Conservation (phyloP, 768 basidiomycete genomes). For the Thelephora aurantiotincta region DNA sequence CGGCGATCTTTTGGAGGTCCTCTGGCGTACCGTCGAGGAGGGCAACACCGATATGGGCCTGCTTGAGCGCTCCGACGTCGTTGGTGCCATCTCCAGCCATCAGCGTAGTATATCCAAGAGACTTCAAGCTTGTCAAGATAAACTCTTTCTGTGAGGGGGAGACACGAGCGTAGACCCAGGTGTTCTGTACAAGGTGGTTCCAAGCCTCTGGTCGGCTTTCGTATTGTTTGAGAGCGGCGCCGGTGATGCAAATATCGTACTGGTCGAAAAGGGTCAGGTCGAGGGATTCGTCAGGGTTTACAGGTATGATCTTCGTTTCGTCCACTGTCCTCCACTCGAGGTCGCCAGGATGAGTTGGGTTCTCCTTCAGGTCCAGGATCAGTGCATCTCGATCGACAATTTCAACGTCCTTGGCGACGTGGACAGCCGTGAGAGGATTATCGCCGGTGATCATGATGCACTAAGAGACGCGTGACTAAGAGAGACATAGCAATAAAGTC, state of each 20-base stretch:
- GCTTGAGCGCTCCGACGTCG: conserved; percentile 96
- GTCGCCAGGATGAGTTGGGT: conserved; percentile 54
- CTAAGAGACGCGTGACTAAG: conserved; percentile 25
- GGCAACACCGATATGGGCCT: conserved; percentile 94
- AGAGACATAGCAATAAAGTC: conserved; percentile 4
- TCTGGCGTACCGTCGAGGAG: conserved; percentile 83
- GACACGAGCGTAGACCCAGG: conserved; percentile 98
- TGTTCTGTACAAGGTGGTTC: conserved; percentile 79
- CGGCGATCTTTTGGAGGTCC: conserved; percentile 87
- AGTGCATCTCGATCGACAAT: conserved; percentile 93
- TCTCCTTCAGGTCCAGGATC: conserved; percentile 82
- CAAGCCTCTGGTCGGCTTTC: conserved; percentile 46
- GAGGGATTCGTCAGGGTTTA: conserved; percentile 66
- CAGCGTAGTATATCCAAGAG: conserved; percentile 80
- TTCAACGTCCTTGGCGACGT: conserved; percentile 92
- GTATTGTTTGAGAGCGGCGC: conserved; percentile 84
- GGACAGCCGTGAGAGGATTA: conserved; percentile 92
- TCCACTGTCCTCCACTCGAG: conserved; percentile 92
- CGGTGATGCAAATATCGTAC: conserved; percentile 96
- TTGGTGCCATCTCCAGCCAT: conserved; percentile 99
- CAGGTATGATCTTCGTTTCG: conserved; percentile 77
- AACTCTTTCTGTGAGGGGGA: conserved; percentile 92
- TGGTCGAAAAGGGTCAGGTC: conserved; percentile 65
- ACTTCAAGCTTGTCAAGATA: conserved; percentile 83
- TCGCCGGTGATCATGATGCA: conserved; percentile 99